Conservation (phyloP, 371 early-diverging fungal genomes). For the Globomyces sp. region DNA sequence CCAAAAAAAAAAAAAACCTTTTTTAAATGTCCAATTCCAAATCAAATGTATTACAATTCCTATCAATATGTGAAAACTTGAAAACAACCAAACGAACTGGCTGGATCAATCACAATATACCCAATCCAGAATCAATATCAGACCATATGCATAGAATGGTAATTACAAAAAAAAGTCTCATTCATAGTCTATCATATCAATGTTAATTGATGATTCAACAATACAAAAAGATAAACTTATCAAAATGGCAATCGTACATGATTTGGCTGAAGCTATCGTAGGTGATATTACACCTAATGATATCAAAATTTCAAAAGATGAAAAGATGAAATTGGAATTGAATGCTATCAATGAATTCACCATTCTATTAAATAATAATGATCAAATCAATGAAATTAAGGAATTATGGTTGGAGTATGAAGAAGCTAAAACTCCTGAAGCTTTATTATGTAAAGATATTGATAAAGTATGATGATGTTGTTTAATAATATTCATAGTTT, state of each 20-base stretch:
- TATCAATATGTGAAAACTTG: slow-evolving; percentile 63
- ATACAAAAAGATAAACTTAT: slow-evolving; percentile 65
- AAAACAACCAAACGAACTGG: slow-evolving; percentile 89
- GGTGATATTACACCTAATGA: slow-evolving; percentile 90
- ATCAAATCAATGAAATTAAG: slow-evolving; percentile 66
- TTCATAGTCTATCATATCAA: slow-evolving; percentile 39
- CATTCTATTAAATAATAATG: slow-evolving; percentile 56
- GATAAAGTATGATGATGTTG: slow-evolving; percentile 58
- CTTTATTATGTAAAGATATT: slow-evolving; percentile 81
- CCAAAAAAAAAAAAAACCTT: neutral
- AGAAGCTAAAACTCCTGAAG: slow-evolving; percentile 70
- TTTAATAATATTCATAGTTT: slow-evolving; percentile 32
- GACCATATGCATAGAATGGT: slow-evolving; percentile 95
- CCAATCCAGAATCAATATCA: slow-evolving; percentile 73
- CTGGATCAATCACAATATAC: slow-evolving; percentile 75
- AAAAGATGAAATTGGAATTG: slow-evolving; percentile 72
- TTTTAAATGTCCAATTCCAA: too few species aligned
- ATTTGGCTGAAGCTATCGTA: slow-evolving; percentile 87
- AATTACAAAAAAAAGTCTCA: neutral
- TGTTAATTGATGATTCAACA: slow-evolving; percentile 70
- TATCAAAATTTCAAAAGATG: slow-evolving; percentile 68
- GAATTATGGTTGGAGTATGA: slow-evolving; percentile 89
- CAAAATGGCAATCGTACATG: slow-evolving; percentile 90
- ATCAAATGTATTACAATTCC: slow-evolving; percentile 40
- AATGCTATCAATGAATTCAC: slow-evolving; percentile 70